Percentiles rank a stretch among this genome's conserved stretches.
Conservation (phyloP, 164 flowering plant species). For the Litsea cubeba region DNA sequence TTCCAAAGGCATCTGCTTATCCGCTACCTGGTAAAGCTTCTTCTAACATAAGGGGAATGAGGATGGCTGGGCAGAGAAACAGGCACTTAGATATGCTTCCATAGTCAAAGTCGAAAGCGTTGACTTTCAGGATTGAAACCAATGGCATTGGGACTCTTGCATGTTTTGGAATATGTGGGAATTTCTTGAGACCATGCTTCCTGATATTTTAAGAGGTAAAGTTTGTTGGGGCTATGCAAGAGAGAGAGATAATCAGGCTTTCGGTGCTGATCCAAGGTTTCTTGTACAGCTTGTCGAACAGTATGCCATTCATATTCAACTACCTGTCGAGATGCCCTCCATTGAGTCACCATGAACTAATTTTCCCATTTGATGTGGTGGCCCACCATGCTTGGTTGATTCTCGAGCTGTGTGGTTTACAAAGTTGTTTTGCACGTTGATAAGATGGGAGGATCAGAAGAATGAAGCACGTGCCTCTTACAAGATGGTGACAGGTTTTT, state of each 20-base stretch:
- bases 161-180: slow-evolving; percentile 37
- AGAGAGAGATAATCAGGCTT: slow-evolving; percentile 30
- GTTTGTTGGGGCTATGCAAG: slow-evolving; percentile 22
- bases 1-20: slow-evolving; percentile 35
- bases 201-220: slow-evolving; percentile 28
- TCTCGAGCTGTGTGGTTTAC: neutral
- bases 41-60: slow-evolving; percentile 41
- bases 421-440: neutral
- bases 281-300: slow-evolving; percentile 4
- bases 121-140: slow-evolving; percentile 36
- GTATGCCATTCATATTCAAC: neutral
- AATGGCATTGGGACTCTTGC: slow-evolving; percentile 41
- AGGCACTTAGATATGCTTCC: slow-evolving; percentile 47
- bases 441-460: neutral
- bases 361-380: neutral
- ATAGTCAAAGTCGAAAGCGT: slow-evolving; percentile 42
- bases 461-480: neutral
- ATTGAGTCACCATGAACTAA: neutral
- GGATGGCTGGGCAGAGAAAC: slow-evolving; percentile 50
- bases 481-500: neutral
- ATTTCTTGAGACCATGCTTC: slow-evolving; percentile 17
- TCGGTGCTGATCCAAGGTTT: slow-evolving; percentile 6
- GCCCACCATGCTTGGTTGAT: neutral
- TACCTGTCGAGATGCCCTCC: neutral
- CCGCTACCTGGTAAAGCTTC: slow-evolving; percentile 37